Percentiles rank a stretch among this genome's conserved stretches.
phyloP scores from a whole-genome alignment of 768 basidiomycete species.

The Xerocomellus intermedius region DNA sequence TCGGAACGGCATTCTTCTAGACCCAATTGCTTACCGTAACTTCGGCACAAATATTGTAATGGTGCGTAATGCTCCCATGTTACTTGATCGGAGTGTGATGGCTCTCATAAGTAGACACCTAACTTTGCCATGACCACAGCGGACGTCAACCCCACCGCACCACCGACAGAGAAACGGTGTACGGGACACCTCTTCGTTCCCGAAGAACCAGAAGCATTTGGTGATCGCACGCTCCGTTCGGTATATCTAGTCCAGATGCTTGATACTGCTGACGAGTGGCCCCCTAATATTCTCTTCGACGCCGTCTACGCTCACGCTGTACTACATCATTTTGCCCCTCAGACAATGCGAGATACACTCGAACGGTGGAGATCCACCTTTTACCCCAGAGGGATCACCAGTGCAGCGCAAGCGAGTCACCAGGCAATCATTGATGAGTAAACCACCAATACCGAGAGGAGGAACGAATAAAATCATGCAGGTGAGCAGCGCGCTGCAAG shows the following conservation, averaged over 20 bases:
- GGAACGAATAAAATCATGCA: neutral
- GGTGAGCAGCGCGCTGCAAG: neutral
- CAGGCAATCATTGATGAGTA: neutral
- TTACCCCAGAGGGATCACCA: neutral
- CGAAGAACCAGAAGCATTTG: neutral
- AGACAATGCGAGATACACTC: neutral
- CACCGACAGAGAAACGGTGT: neutral
- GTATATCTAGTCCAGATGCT: neutral
- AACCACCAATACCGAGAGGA: neutral
- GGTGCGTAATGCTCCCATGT: neutral
- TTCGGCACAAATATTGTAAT: neutral
- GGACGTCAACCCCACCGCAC: neutral
- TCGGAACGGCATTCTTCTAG: constrained; percentile 3
- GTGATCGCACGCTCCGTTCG: neutral
- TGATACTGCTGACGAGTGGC: neutral
- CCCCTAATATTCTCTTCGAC: constrained; percentile 7
- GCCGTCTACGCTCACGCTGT: neutral
- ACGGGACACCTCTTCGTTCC: neutral
- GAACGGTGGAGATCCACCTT: neutral
- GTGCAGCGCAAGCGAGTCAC: neutral
- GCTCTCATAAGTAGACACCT: neutral
- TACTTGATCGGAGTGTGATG: neutral
- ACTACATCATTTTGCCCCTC: neutral
- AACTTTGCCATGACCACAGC: constrained; percentile 4
- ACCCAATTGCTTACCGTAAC: neutral